Conservation (phyloP, 2,329 filamentous ascomycete genomes). For the Alternaria sp. region DNA sequence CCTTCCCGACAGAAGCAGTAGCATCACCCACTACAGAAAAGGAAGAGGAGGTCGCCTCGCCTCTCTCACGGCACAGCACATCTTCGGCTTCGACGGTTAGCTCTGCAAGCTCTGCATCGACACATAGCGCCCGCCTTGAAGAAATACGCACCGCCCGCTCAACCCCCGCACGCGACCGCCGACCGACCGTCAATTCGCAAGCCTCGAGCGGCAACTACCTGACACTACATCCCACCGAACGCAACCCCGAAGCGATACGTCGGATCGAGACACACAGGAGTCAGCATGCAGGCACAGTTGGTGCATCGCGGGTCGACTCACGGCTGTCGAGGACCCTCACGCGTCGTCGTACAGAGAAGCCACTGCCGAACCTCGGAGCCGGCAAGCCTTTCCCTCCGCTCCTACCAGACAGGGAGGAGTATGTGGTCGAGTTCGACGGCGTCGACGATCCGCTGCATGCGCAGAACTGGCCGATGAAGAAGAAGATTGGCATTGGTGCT, state of each 20-base stretch:
- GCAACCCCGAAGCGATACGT: slow-evolving; percentile 71
- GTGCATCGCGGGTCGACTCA: slow-evolving; percentile 50
- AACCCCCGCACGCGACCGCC: slow-evolving; percentile 19
- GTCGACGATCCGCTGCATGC: slow-evolving; percentile 83
- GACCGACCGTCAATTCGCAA: slow-evolving; percentile 27
- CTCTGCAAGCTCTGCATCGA: slow-evolving; percentile 19
- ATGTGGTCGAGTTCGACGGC: slow-evolving; percentile 83
- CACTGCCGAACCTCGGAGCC: slow-evolving; percentile 71
- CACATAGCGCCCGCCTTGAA: slow-evolving; percentile 30
- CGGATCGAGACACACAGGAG: slow-evolving; percentile 75
- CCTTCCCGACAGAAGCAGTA: slow-evolving; percentile 6
- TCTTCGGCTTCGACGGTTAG: slow-evolving; percentile 29
- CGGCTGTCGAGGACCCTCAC: slow-evolving; percentile 52
- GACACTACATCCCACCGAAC: slow-evolving; percentile 56
- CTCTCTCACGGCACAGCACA: slow-evolving; percentile 30
- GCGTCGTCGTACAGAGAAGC: slow-evolving; percentile 50
- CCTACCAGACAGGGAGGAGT: slow-evolving; percentile 74
- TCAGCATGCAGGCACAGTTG: slow-evolving; percentile 75
- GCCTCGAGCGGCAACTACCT: slow-evolving; percentile 27
- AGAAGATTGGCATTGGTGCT: slow-evolving; percentile 73
- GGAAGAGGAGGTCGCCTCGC: slow-evolving; percentile 28
- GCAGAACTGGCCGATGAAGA: slow-evolving; percentile 83
- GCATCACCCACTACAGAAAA: slow-evolving; percentile 11
- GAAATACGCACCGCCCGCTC: slow-evolving; percentile 38
- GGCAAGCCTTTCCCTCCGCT: slow-evolving; percentile 76